Base-by-base conservation (phyloP, 2,329 filamentous ascomycete species). In the Fusarium albosuccineum region DNA sequence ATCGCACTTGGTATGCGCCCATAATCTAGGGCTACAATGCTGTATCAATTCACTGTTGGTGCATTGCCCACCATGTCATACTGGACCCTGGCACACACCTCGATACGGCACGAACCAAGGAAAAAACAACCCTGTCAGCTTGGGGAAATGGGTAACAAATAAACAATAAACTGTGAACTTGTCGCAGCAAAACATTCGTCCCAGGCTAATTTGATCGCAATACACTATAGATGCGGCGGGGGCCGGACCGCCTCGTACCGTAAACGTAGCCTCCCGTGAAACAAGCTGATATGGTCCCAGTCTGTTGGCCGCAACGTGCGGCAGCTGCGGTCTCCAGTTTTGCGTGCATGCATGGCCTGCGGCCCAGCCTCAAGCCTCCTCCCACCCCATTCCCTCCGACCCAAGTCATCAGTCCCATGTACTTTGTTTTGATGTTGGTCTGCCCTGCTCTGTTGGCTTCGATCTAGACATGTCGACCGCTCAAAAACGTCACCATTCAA, bases 241-340 rank as follows among this genome's bases (percentile, higher is more conserved):
- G 53, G 50, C 42, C 46, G 16, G 41, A 34, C 36, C 34, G 41
- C 39, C 45, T 57, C 54, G 33, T 46, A 57, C 41, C 48, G 26
- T 42, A 36, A 36, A 62, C 52, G 46, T 52, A 45, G 52, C 46
- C 48, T 52, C 52, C 49, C 52, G 27, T 52, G 46, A 52, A 56
- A 57, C 40, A 68, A 49, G 50, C 60, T 56, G 45, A 57, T 57
- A 61, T 37, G 68, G 57, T 66, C 65, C 42, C 65, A 70, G 46
- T 70, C 55, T 73, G 67, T 73, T 73, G 70, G 70, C 65, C 59
- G 39, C 49, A 64, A 68, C 50, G 45, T 70, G 62, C 59, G 55
- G 51, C 62, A 50, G 54, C 64, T 53, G 62, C 56, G 55, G 34
- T 55, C 68, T 54, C 58, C 27, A 53, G 17, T 52, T 46, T 33